These are phyloP conservation scores for Pseudogymnoascus sp. DNA, from an alignment of 2,329 filamentous ascomycete species.

Conservation along the genomic window DNA sequence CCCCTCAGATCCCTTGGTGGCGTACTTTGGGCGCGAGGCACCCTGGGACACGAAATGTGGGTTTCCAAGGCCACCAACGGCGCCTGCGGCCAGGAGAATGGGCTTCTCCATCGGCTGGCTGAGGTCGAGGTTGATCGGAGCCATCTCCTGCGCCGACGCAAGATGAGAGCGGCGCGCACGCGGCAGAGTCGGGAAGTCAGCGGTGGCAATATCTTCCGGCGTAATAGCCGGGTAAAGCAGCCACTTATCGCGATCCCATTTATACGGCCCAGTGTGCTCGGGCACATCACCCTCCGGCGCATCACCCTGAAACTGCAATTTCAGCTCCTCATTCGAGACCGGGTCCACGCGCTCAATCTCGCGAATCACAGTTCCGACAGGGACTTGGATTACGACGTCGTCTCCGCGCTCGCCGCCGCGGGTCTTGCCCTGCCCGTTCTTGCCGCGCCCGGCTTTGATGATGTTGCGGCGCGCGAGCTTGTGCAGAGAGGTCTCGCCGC, in stretches of 20 bases:
- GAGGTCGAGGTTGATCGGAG: slow-evolving; percentile 66
- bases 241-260: slow-evolving; percentile 61
- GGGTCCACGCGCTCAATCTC: slow-evolving; percentile 77
- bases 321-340: slow-evolving; percentile 56
- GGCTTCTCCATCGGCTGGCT: slow-evolving; percentile 72
- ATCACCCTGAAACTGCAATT: slow-evolving; percentile 20
- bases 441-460: slow-evolving; percentile 66
- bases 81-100: slow-evolving; percentile 78
- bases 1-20: slow-evolving; percentile 75
- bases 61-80: slow-evolving; percentile 84
- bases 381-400: slow-evolving; percentile 82
- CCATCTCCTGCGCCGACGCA: slow-evolving; percentile 52
- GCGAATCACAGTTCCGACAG: slow-evolving; percentile 82
- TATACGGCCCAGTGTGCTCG: slow-evolving; percentile 29
- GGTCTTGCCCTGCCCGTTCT: slow-evolving; percentile 66
- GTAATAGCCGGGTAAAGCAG: slow-evolving; percentile 75
- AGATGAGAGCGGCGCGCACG: slow-evolving; percentile 48
- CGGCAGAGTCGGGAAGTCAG: slow-evolving; percentile 49
- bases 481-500: slow-evolving; percentile 85
- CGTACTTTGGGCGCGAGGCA: slow-evolving; percentile 73
- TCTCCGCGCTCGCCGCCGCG: slow-evolving; percentile 72
- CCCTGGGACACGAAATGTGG: slow-evolving; percentile 79
- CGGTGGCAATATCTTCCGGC: slow-evolving; percentile 57
- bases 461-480: slow-evolving; percentile 75
- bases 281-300: slow-evolving; percentile 13